These are phyloP conservation scores for Trichothecium sympodiale DNA, from an alignment of 2,329 filamentous ascomycete genomes.

Conservation along the genomic window DNA sequence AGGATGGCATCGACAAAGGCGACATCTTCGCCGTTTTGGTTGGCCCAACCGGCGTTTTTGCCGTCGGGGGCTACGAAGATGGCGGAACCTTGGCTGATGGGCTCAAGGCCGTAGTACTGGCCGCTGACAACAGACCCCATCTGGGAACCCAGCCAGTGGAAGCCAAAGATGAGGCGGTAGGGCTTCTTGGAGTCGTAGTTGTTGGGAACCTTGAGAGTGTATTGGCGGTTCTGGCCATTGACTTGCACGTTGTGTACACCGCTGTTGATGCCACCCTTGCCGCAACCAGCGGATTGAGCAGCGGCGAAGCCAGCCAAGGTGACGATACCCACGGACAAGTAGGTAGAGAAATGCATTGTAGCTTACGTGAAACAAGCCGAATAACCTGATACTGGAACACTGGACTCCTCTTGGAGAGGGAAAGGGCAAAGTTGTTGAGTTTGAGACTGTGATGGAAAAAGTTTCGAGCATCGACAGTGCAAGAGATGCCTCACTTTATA, in stretches of 20 bases:
- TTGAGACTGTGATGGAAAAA: no score
- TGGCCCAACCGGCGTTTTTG: slow-evolving; percentile 28
- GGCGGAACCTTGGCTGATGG: slow-evolving; percentile 21
- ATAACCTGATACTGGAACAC: no score
- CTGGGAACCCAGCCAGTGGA: slow-evolving; percentile 27
- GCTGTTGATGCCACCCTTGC: slow-evolving; percentile 18
- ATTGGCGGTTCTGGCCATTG: slow-evolving; percentile 18
- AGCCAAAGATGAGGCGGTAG: slow-evolving; percentile 18
- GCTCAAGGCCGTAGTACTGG: slow-evolving; percentile 27
- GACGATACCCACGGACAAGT: no score
- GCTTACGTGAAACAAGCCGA: no score
- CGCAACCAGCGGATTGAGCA: slow-evolving; percentile 19
- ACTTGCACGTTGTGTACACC: slow-evolving; percentile 21
- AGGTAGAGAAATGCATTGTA: no score
- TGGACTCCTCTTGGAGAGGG: no score
- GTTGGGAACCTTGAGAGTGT: slow-evolving; percentile 24
- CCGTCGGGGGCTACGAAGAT: slow-evolving; percentile 33
- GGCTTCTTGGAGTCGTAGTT: slow-evolving; percentile 13
- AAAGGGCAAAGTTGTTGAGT: no score
- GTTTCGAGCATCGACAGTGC: no score
- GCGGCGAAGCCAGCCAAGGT: slow-evolving; percentile 2
- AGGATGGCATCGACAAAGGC: slow-evolving; percentile 27
- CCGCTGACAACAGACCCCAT: slow-evolving; percentile 24
- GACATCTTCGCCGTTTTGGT: slow-evolving; percentile 27
- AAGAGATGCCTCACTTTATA: no score